phyloP scores from a whole-genome alignment of 495 filamentous ascomycete species.

The Penicillium lividum region DNA sequence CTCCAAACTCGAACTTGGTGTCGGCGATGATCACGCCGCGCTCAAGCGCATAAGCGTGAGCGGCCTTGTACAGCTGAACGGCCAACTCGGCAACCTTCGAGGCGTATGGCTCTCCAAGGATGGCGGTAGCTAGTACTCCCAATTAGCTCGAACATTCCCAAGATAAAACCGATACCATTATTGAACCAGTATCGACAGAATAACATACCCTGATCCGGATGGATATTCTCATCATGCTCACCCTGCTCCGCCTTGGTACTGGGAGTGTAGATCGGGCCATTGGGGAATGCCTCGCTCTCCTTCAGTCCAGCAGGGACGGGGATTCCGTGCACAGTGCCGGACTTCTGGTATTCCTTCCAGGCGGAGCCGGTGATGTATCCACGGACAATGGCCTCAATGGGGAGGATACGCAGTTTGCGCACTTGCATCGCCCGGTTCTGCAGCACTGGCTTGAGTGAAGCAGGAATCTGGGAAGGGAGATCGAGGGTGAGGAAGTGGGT shows the following conservation, averaged over 20 bases:
- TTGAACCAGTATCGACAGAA: background rate
- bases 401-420: constrained; percentile 72
- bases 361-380: constrained; percentile 94
- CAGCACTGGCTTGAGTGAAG: constrained; percentile 52
- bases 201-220: constrained; percentile 59
- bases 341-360: constrained; percentile 76
- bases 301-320: constrained; percentile 63
- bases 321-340: constrained; percentile 81
- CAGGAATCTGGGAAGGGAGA: constrained; percentile 58
- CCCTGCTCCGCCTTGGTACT: constrained; percentile 88
- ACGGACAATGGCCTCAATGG: constrained; percentile 89
- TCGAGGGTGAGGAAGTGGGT: constrained; percentile 75
- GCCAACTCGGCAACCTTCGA: constrained; percentile 70
- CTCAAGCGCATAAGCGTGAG: constrained; percentile 69
- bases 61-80: constrained; percentile 70
- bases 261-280: constrained; percentile 79
- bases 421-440: constrained; percentile 81
- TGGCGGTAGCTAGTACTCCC: constrained; percentile 49
- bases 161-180: background rate
- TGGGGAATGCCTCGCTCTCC: constrained; percentile 71
- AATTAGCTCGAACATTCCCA: background rate
- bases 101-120: constrained; percentile 78
- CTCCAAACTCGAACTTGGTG: constrained; percentile 81
- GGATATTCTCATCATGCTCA: constrained; percentile 89
- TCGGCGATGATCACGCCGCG: constrained; percentile 90